Evolutionary conservation across 306 rosid genomes (phyloP), one percentile per base, ranked within the genome.

Genomic region (Glycyrrhiza uralensis): DNA sequence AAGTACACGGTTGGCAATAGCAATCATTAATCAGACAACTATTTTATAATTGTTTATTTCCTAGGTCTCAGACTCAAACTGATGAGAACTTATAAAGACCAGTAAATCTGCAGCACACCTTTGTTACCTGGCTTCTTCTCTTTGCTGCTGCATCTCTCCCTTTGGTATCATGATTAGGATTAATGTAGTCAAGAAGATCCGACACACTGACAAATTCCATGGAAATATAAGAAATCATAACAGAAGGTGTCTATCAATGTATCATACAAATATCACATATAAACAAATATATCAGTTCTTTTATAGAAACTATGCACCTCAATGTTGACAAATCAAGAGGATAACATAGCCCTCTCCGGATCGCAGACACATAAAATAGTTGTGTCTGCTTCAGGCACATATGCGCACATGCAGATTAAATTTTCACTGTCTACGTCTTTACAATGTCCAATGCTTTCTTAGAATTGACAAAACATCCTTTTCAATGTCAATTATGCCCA

Each of bases 101-200:
- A 56, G 51, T 33, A 68, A 69, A 45, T 73, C 24, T 56, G 26
- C 47, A 32, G 45, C 72, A 7, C 67, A 86, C 94, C 94, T 90
- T 89, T 46, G 90, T 60, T 72, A 84, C 66, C 80, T 89, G 87
- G 80, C 75, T 87, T 85, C 84, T 91, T 82, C 95, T 89, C 89
- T 83, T 94, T 52, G 82, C 69, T 46, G 89, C 83, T 7, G 68
- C 84, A 78, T 89, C 92, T 77, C 91, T 86, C 52, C 90, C 98
- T 79, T 86, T 86, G 62, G 85, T 82, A 77, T 83, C 91, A 29
- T 94, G 85, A 80, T 74, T 84, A 46, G 97, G 98, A 82, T 81
- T 91, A 49, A 94, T 94, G 82, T 94, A 94, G 86, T 94, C 98
- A 38, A 94, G 98, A 86, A 94, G 85, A 81, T 94, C 98, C 4